Base-by-base conservation (phyloP, 352 stramenopile species). In the Phytophthora constricta region DNA sequence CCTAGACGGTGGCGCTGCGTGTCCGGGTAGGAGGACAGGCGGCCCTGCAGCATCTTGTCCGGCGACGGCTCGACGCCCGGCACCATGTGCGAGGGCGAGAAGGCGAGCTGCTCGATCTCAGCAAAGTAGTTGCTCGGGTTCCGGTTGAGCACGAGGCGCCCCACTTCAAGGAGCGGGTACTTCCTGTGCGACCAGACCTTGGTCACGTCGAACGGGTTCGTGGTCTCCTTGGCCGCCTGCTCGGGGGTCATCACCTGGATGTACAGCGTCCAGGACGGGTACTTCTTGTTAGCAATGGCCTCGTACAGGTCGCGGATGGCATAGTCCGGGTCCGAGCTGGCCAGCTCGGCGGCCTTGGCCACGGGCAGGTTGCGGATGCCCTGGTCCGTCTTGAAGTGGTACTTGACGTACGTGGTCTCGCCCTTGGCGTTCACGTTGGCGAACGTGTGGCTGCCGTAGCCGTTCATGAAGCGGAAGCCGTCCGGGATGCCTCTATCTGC, bases 61-160 rank as follows among this genome's bases (percentile, higher is more conserved):
- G 66, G 62, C 25, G 72, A 82, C 4, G 91, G 84, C 55, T 97
- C 89, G 49, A 98, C 94, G n/a, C 93, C 92, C 1, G 93, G 91
- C 33, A 98, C 84, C 70, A 98, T 81, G 66, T 98, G 87, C 27
- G 86, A 84, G n/a, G 93, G 93, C 7, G 85, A 88, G 74, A 98
- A 98, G 8, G 93, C 92, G 8, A 97, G 65, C 62, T 98, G 93
- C 77, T 98, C 93, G 5, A 98, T 87, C 73, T 98, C 90, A n/a
- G 89, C 89, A 65, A 97, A 97, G 77, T 98, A 98, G 73, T 98
- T 97, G 33, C 80, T 74, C 20, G 93, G 93, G 68, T 98, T 98
- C 48, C 86, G 77, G 78, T 98, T 97, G 5, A 98, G 79, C 27
- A 97, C 91, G 20, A 98, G 74, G 10, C 79, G 68, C 0, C 93